Evolutionary conservation across 202 grass and related monocot genomes (phyloP), one percentile per base, ranked within the genome.

Genomic region (Zizania palustris): DNA sequence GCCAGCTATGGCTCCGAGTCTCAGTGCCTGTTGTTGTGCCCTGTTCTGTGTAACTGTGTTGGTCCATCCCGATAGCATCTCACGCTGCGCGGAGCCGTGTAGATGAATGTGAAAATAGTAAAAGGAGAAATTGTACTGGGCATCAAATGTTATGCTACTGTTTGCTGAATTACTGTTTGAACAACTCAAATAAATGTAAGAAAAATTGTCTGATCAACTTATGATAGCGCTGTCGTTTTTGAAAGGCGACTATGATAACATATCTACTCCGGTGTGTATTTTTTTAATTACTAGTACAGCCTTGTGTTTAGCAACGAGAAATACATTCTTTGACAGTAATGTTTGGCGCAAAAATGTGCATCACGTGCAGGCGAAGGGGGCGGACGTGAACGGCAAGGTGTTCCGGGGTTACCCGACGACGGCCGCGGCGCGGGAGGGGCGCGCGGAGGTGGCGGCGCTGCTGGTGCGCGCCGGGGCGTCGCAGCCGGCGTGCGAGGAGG

Each of bases 401-500:
- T 99, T 93, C 80, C 78, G 82, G 0, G 96, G 96, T 0, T 93
- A 96, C 62, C 84, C 96, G 40, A 21, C 89, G 56, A 99, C 92
- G 40, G 96, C 92, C 0, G 92, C 96, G 9, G 92, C 87, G 45
- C 60, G 96, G 53, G 96, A 99, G 65, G 96, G 92, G 16, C 80
- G 74, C 28, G 79, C 80, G 5, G 87, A 93, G 77, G 91, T 93
- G 72, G 96, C 87, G 19, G 89, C 80, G 83, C 63, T 90, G 80
- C 83, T 96, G 78, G 74, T 96, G 65, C 87, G 85, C 65, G 88
- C 92, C 0, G 96, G 96, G 11, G 83, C 96, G 28, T 95, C 92
- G 49, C 96, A 99, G 81, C 92, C 83, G 7, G 92, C 96, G 0
- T 99, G 96, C 71, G 96, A 99, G 83, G 92, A 99, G 78, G 96